Conservation (phyloP, 805 yeast species). For the Saccharomyces jurei region DNA sequence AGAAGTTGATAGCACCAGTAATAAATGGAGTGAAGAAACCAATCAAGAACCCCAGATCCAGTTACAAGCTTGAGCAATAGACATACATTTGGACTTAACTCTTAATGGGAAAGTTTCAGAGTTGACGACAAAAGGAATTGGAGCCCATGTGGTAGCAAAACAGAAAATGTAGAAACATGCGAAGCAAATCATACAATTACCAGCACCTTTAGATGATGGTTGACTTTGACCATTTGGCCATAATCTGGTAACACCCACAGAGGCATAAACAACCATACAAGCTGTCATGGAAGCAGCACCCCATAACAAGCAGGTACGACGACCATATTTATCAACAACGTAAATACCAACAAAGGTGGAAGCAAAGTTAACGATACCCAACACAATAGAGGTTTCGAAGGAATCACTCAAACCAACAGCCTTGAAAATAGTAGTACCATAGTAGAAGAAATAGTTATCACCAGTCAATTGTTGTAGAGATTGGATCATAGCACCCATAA, state of each 20-base stretch:
- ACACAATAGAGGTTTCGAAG: conserved; percentile 45
- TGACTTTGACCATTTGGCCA: conserved; percentile 33
- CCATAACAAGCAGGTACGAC: conserved; percentile 36
- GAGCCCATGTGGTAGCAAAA: conserved; percentile 68
- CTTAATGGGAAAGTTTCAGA: conserved; percentile 63
- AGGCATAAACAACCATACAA: conserved; percentile 40
- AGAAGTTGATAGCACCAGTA: conserved; percentile 53
- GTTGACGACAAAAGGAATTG: conserved; percentile 50
- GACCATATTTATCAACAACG: conserved; percentile 44
- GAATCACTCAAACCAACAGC: conserved; percentile 51
- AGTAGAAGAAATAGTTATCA: conserved; percentile 55
- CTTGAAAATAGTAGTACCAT: conserved; percentile 51
- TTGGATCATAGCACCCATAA: conserved; percentile 45
- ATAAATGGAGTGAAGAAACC: conserved; percentile 67
- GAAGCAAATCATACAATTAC: conserved; percentile 60
- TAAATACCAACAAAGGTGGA: conserved; percentile 43
- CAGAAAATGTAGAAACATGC: conserved; percentile 58
- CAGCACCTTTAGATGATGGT: conserved; percentile 44
- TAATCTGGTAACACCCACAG: conserved; percentile 44
- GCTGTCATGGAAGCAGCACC: conserved; percentile 41
- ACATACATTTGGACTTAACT: conserved; percentile 50
- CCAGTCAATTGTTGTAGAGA: conserved; percentile 58
- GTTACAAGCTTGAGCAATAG: conserved; percentile 53
- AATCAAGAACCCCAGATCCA: conserved; percentile 60
- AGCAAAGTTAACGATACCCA: conserved; percentile 49